Conservation (phyloP, 2,329 filamentous ascomycete species). For the Alternaria ethzedia region DNA sequence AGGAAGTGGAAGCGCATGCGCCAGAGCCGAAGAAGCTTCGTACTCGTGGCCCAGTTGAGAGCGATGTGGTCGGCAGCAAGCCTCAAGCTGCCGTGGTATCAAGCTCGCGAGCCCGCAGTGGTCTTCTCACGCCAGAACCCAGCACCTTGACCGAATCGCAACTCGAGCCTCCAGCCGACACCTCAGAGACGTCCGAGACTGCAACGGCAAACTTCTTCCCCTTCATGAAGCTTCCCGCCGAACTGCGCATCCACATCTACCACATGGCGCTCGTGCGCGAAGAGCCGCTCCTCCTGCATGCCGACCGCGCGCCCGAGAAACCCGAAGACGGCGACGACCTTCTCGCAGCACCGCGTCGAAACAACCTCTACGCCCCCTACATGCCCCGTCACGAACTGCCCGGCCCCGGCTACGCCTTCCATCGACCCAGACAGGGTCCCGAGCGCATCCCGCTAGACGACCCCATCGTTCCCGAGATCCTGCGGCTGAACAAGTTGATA, state of each 20-base stretch:
- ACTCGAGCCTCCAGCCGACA: neutral
- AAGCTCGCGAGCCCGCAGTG: conserved; percentile 7
- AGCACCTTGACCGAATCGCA: conserved; percentile 25
- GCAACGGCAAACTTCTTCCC: conserved; percentile 33
- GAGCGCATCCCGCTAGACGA: conserved; percentile 26
- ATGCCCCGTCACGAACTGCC: neutral
- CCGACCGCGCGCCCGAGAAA: conserved; percentile 18
- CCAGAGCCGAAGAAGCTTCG: conserved; percentile 10
- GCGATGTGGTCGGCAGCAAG: neutral
- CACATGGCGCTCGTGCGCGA: conserved; percentile 44
- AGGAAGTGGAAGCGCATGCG: conserved; percentile 1
- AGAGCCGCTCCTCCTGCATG: conserved; percentile 40
- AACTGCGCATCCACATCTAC: conserved; percentile 55
- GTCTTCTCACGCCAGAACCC: conserved; percentile 30
- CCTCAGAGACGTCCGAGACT: neutral
- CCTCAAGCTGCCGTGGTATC: neutral
- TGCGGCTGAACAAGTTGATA: conserved; percentile 50
- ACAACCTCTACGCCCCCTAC: neutral
- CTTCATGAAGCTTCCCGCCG: conserved; percentile 54
- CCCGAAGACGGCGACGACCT: conserved; percentile 12
- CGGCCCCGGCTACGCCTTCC: neutral
- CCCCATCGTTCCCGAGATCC: conserved; percentile 47
- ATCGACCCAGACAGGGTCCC: neutral
- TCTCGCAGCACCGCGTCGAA: neutral
- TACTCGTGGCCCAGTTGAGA: neutral